A percentile compares a stretch with the other conserved stretches of the same genome.
Evolutionary conservation across 1,284 basidiomycete species (phyloP).

Genomic region (Apiotrichum siamense): DNA sequence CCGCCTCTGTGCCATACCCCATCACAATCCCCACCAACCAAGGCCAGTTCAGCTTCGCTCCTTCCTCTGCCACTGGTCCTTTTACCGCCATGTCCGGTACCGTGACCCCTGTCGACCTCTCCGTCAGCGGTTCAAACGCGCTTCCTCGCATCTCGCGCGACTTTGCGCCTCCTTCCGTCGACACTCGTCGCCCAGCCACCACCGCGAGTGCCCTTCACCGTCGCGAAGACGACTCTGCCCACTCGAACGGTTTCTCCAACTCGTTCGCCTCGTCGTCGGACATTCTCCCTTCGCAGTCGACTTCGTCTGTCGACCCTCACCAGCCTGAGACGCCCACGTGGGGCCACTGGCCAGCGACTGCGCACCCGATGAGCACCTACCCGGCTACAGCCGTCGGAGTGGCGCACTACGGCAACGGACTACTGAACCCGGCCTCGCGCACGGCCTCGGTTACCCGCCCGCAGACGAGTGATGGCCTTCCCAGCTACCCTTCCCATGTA

Average conservation of each 20-base stretch:
- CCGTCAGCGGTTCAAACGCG: slow-evolving; percentile 14
- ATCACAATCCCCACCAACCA: not conserved
- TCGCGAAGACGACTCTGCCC: not conserved
- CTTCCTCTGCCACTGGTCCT: not conserved
- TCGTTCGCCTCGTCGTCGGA: slow-evolving; percentile 5
- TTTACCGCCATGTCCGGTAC: slow-evolving; percentile 1
- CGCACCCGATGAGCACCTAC: slow-evolving; percentile 1
- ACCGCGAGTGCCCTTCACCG: slow-evolving; percentile 35
- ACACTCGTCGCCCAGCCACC: slow-evolving; percentile 41
- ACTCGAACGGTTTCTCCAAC: slow-evolving; percentile 7
- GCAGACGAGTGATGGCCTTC: slow-evolving; percentile 40
- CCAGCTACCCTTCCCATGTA: slow-evolving; percentile 25
- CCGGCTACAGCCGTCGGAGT: slow-evolving; percentile 2
- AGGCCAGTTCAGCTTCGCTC: not conserved
- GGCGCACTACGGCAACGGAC: slow-evolving; percentile 6
- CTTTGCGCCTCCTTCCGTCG: slow-evolving; percentile 36
- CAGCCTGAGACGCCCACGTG: slow-evolving; percentile 2
- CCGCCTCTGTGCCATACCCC: not conserved
- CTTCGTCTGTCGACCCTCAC: slow-evolving; percentile 23
- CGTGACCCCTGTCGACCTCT: slow-evolving; percentile 10
- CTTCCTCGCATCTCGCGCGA: slow-evolving; percentile 44
- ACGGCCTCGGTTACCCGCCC: slow-evolving; percentile 18
- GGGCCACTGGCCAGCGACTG: not conserved
- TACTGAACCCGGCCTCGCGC: slow-evolving; percentile 2
- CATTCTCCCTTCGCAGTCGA: not conserved